Evolutionary conservation across 2,329 filamentous ascomycete species (phyloP).

Genomic region (Aspergillus brasiliensis): DNA sequence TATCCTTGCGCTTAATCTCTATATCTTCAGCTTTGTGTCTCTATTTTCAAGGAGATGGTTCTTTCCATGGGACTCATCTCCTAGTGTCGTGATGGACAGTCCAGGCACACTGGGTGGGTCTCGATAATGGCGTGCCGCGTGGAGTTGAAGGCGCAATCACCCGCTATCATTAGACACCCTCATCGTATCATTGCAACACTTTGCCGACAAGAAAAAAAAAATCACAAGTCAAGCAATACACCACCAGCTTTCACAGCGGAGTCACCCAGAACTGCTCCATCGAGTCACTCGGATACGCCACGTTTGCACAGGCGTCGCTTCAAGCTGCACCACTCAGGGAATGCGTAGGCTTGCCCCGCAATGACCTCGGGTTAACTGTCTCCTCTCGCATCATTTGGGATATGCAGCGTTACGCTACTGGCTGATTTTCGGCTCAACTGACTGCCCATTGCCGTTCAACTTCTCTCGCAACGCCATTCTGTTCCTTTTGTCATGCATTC

Average conservation of each 20-base stretch:
- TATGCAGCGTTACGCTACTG: conserved; percentile 3
- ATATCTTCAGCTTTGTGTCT: too few relatives aligned
- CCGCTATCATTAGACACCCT: not conserved
- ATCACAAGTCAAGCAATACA: not conserved
- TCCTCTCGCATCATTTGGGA: not conserved
- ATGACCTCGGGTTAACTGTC: not conserved
- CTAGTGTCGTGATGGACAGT: not conserved
- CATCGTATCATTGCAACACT: conserved; percentile 3
- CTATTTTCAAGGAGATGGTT: too few relatives aligned
- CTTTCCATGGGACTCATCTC: too few relatives aligned
- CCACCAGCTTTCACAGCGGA: not conserved
- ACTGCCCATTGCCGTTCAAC: not conserved
- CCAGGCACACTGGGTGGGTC: conserved; percentile 9
- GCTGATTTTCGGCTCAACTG: not conserved
- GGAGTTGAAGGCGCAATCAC: conserved; percentile 22
- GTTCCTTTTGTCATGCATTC: not conserved
- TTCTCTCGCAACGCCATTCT: not conserved
- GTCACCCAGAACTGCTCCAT: not conserved
- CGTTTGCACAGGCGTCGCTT: not conserved
- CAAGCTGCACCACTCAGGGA: not conserved
- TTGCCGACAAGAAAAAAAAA: not conserved
- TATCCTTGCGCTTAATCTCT: too few relatives aligned
- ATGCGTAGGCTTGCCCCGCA: conserved; percentile 6
- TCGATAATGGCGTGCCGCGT: conserved; percentile 23
- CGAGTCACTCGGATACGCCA: not conserved